These are phyloP conservation scores for Xylaria sp. DNA, from an alignment of 2,329 filamentous ascomycete genomes.

Conservation along the genomic window DNA sequence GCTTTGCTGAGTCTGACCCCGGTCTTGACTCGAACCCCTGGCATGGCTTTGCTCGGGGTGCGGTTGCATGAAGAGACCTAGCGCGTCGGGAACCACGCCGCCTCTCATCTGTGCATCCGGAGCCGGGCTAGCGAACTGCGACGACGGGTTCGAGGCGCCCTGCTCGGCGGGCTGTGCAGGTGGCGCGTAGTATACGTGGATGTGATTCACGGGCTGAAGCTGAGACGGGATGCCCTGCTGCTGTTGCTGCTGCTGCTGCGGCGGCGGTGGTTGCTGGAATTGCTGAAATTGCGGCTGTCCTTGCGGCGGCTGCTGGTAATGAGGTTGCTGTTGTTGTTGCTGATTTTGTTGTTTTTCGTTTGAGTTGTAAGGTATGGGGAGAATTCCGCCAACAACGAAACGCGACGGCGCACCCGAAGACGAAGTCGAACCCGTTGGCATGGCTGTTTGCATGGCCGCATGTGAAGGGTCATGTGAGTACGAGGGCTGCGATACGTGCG, in stretches of 20 bases:
- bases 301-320: constrained; percentile 15
- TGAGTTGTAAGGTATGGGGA: constrained; percentile 15
- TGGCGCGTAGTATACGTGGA: constrained; percentile 37
- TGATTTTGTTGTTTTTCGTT: constrained; percentile 14
- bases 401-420: constrained; percentile 7
- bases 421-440: constrained; percentile 1
- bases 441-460: constrained; percentile 31
- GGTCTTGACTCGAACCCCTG: background rate
- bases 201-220: constrained; percentile 34
- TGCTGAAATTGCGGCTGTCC: constrained; percentile 21
- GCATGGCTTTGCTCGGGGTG: background rate
- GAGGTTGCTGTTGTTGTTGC: constrained; percentile 6
- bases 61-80: constrained; percentile 22
- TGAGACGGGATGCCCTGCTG: constrained; percentile 19
- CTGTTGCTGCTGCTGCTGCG: constrained; percentile 16
- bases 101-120: background rate
- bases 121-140: constrained; percentile 2
- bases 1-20: background rate
- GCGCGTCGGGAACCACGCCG: constrained; percentile 14
- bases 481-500: constrained; percentile 19
- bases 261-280: background rate
- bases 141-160: background rate
- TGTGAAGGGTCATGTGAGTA: constrained; percentile 18
- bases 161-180: constrained; percentile 9
- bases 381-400: constrained; percentile 15